These are phyloP conservation scores for Gonium pectorale DNA, from an alignment of 139 green algal species.

Conservation along the genomic window DNA sequence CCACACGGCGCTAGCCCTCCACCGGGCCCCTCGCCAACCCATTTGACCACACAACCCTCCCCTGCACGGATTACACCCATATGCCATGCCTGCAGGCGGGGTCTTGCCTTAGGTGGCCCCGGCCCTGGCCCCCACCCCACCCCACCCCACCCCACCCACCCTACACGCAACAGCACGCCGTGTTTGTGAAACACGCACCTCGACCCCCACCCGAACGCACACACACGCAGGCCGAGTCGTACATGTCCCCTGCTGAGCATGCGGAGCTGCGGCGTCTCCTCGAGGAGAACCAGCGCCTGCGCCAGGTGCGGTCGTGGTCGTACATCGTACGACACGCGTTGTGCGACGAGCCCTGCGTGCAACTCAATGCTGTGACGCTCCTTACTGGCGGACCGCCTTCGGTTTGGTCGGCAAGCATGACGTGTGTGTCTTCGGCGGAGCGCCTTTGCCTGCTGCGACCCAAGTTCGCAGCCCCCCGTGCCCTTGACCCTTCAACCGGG, in stretches of 20 bases:
- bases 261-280: conserved; percentile 28
- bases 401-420: no score
- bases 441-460: neutral
- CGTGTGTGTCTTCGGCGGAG: neutral
- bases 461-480: neutral
- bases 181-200: no score
- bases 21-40: no score
- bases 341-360: no score
- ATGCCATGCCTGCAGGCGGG: neutral
- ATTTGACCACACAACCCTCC: neutral
- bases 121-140: neutral
- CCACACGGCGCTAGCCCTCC: no score
- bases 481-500: neutral
- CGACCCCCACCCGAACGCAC: no score
- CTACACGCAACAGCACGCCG: no score
- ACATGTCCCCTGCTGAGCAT: conserved; percentile 38
- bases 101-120: neutral
- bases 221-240: conserved; percentile 9
- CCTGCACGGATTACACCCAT: neutral
- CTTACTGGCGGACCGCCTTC: neutral
- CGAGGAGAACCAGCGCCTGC: conserved; percentile 33
- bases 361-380: no score
- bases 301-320: neutral
- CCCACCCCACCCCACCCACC: neutral
- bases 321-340: no score